Percentiles rank a stretch among this genome's conserved stretches.
Conservation (phyloP, 2,329 filamentous ascomycete species). For the Rachicladosporium sp. region DNA sequence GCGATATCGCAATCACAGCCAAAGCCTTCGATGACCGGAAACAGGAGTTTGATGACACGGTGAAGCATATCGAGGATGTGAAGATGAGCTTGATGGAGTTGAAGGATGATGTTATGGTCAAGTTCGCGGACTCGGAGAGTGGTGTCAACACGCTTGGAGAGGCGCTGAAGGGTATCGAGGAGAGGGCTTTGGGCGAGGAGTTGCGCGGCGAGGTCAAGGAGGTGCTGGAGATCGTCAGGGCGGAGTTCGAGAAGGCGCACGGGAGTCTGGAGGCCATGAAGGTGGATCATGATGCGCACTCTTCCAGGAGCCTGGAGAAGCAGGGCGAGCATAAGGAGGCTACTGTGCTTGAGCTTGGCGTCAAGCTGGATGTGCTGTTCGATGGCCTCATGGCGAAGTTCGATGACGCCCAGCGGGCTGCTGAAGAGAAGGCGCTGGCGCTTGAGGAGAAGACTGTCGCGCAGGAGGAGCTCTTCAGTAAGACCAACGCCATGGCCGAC, state of each 20-base stretch:
- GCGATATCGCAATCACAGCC: slow-evolving; percentile 59
- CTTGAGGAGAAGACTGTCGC: slow-evolving; percentile 61
- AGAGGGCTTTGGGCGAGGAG: slow-evolving; percentile 44
- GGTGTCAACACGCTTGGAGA: slow-evolving; percentile 48
- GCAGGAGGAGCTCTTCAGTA: slow-evolving; percentile 60
- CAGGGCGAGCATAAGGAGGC: slow-evolving; percentile 46
- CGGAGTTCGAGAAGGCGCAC: slow-evolving; percentile 78
- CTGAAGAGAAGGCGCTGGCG: slow-evolving; percentile 61
- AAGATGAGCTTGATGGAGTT: slow-evolving; percentile 67
- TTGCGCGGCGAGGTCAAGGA: slow-evolving; percentile 40
- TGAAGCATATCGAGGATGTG: slow-evolving; percentile 67
- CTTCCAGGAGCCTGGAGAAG: slow-evolving; percentile 43
- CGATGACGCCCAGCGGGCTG: slow-evolving; percentile 64
- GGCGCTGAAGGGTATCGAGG: slow-evolving; percentile 56
- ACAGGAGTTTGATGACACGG: slow-evolving; percentile 65
- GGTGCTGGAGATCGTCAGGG: slow-evolving; percentile 60
- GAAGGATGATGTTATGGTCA: slow-evolving; percentile 61
- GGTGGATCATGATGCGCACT: slow-evolving; percentile 58
- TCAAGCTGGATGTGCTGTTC: slow-evolving; percentile 64
- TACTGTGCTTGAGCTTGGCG: slow-evolving; percentile 41
- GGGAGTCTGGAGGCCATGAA: slow-evolving; percentile 68
- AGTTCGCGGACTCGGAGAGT: slow-evolving; percentile 61
- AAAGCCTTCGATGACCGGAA: slow-evolving; percentile 77
- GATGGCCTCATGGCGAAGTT: slow-evolving; percentile 74
- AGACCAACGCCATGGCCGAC: slow-evolving; percentile 69